Evolutionary conservation across 2,329 filamentous ascomycete genomes (phyloP).

Genomic region (Fusarium sp.): DNA sequence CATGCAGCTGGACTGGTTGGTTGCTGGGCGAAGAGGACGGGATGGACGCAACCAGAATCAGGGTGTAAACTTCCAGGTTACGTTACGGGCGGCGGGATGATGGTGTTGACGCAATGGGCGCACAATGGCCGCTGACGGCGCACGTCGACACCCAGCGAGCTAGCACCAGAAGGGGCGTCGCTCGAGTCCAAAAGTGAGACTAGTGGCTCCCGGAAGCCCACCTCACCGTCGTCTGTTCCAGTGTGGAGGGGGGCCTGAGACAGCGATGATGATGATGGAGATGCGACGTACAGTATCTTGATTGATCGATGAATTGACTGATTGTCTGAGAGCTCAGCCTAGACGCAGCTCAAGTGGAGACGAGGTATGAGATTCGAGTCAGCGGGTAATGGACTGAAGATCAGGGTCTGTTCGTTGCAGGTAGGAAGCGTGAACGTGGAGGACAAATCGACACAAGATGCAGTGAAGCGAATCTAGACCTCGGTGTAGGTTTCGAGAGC

Average conservation of each 20-base stretch:
- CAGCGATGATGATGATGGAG: slow-evolving; percentile 34
- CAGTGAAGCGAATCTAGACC: neutral
- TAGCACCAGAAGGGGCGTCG: slow-evolving; percentile 30
- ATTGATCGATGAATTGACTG: slow-evolving; percentile 3
- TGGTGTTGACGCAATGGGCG: slow-evolving; percentile 47
- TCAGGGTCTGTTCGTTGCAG: slow-evolving; percentile 15
- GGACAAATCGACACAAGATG: neutral
- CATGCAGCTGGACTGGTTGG: slow-evolving; percentile 7
- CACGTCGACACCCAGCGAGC: slow-evolving; percentile 13
- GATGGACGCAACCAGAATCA: slow-evolving; percentile 28
- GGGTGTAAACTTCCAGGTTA: slow-evolving; percentile 34
- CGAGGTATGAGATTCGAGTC: slow-evolving; percentile 24
- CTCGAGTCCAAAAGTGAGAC: slow-evolving; percentile 30
- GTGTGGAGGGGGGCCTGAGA: slow-evolving; percentile 32
- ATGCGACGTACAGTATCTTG: slow-evolving; percentile 17
- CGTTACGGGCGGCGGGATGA: slow-evolving; percentile 26
- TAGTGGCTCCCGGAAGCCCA: slow-evolving; percentile 22
- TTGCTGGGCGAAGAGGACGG: slow-evolving; percentile 22
- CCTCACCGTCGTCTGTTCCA: neutral
- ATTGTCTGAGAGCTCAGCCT: slow-evolving; percentile 12
- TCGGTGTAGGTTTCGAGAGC: neutral
- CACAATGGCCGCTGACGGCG: slow-evolving; percentile 31
- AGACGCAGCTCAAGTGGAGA: slow-evolving; percentile 17
- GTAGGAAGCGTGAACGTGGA: neutral
- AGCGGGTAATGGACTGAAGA: slow-evolving; percentile 32